A percentile compares a stretch with the other conserved stretches of the same genome.
These are phyloP conservation scores for Boletellus emodensis DNA, from an alignment of 768 basidiomycete species.

Conservation along the genomic window DNA sequence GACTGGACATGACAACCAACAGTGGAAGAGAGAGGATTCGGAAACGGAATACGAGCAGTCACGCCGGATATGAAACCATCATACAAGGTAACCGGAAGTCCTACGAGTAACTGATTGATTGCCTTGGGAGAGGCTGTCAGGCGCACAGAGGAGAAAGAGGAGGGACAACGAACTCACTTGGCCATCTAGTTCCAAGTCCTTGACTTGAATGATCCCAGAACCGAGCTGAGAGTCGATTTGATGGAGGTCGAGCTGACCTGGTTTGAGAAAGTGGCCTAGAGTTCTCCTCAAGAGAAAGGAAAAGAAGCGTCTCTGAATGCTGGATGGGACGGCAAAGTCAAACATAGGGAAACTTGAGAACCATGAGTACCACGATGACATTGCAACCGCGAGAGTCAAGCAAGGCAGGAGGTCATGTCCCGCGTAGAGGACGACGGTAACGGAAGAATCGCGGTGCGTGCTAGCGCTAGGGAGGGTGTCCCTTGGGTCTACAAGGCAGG, in stretches of 20 bases:
- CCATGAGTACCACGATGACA: conserved; percentile 58
- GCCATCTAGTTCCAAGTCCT: conserved; percentile 74
- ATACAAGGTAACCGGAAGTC: conserved; percentile 62
- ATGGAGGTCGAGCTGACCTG: conserved; percentile 81
- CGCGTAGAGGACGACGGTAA: neutral
- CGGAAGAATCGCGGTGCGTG: neutral
- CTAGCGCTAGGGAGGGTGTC: conserved; percentile 3
- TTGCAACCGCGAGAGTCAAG: conserved; percentile 21
- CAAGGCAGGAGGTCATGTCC: conserved; percentile 15
- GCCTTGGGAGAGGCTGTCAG: conserved; percentile 44
- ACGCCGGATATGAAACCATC: conserved; percentile 73
- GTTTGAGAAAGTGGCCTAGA: conserved; percentile 82
- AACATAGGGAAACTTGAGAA: conserved; percentile 53
- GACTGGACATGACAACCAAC: conserved; percentile 68
- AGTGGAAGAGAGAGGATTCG: conserved; percentile 73
- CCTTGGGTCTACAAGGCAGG: conserved; percentile 1
- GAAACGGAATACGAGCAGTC: conserved; percentile 78
- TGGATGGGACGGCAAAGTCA: conserved; percentile 61
- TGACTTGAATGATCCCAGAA: conserved; percentile 84
- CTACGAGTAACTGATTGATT: conserved; percentile 67
- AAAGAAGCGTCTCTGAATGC: conserved; percentile 83
- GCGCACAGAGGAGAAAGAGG: conserved; percentile 7
- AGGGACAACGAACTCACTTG: conserved; percentile 47
- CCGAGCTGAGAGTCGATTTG: conserved; percentile 92
- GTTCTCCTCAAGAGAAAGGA: conserved; percentile 83